Conservation (phyloP, 768 basidiomycete species). For the Royoungia palumana region DNA sequence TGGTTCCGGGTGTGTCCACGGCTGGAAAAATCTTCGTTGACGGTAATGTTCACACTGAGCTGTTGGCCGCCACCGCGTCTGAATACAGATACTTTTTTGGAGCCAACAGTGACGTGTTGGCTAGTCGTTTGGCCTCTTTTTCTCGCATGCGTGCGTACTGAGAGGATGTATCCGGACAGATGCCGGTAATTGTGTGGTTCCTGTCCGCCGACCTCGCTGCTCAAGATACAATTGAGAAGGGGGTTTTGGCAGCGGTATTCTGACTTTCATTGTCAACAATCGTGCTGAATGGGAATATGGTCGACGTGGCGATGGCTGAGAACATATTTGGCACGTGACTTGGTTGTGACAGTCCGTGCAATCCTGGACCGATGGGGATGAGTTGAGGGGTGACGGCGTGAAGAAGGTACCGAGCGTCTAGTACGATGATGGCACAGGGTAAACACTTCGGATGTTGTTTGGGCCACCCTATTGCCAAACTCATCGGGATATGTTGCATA, state of each 20-base stretch:
- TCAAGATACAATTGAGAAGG: conserved; percentile 6
- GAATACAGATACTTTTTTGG: too few species aligned
- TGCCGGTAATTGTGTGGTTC: background rate
- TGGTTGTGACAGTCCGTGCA: background rate
- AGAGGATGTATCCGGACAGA: too few species aligned
- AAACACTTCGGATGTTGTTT: background rate
- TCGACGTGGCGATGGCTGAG: conserved; percentile 1
- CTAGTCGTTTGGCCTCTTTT: too few species aligned
- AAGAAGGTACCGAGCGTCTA: background rate
- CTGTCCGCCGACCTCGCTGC: background rate
- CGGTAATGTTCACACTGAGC: too few species aligned
- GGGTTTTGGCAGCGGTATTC: too few species aligned
- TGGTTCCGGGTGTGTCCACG: too few species aligned
- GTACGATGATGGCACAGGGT: background rate
- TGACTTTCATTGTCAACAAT: too few species aligned
- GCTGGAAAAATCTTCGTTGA: too few species aligned
- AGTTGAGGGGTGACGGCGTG: background rate
- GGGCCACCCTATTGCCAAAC: background rate
- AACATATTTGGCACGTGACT: background rate
- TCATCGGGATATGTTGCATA: background rate
- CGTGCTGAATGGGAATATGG: too few species aligned
- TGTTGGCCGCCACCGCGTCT: too few species aligned
- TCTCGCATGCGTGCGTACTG: too few species aligned
- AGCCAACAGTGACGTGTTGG: too few species aligned
- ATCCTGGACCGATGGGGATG: background rate